These are phyloP conservation scores for Annona squamosa DNA, from an alignment of 164 flowering plant species.

Conservation along the genomic window DNA sequence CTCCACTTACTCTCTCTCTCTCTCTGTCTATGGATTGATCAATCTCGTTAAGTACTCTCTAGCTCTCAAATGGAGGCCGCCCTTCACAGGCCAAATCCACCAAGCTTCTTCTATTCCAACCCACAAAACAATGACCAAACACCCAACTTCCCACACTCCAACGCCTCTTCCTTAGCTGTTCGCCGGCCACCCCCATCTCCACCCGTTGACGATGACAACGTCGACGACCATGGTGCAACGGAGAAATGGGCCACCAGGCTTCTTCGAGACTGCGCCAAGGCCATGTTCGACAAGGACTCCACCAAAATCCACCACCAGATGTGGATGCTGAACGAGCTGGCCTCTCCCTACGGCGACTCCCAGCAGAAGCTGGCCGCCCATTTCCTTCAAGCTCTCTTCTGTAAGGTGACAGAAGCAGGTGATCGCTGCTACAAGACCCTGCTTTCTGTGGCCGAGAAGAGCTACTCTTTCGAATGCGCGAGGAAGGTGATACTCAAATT, in stretches of 20 bases:
- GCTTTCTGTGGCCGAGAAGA: constrained; percentile 39
- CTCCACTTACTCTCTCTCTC: background rate
- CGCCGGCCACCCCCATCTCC: too few species aligned
- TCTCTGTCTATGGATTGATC: constrained; percentile 1
- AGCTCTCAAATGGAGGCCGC: constrained; percentile 21
- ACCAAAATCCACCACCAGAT: constrained; percentile 50
- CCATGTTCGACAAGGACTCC: constrained; percentile 53
- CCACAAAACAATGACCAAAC: constrained; percentile 19
- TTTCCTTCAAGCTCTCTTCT: constrained; percentile 68
- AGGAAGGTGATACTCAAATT: constrained; percentile 49
- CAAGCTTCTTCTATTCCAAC: constrained; percentile 19
- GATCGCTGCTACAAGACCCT: constrained; percentile 47
- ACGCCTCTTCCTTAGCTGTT: constrained; percentile 20
- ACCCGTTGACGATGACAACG: constrained; percentile 29
- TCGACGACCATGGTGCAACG: constrained; percentile 21
- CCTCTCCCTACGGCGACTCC: constrained; percentile 75
- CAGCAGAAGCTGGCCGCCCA: constrained; percentile 66
- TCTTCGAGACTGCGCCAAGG: constrained; percentile 58
- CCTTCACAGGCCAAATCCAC: constrained; percentile 20
- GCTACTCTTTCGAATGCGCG: constrained; percentile 51
- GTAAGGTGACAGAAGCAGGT: constrained; percentile 57
- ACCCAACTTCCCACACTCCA: constrained; percentile 18
- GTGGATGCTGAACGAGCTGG: constrained; percentile 80
- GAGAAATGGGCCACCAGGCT: constrained; percentile 58
- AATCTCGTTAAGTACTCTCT: background rate